These are phyloP conservation scores for Oemleria cerasiformis DNA, from an alignment of 306 rosid species.

Conservation along the genomic window DNA sequence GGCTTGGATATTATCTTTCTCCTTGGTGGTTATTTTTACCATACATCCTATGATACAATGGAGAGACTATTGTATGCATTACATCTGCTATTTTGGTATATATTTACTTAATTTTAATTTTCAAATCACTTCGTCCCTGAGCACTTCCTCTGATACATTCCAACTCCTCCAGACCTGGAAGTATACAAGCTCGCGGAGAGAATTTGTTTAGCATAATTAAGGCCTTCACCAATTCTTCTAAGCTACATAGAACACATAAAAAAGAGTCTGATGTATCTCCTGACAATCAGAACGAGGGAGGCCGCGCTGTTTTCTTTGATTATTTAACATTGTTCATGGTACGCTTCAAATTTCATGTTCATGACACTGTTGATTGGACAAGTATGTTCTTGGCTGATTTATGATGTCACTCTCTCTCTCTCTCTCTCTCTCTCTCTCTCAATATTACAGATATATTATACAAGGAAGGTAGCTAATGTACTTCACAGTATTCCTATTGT, in stretches of 20 bases:
- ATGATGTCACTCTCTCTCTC: constrained; percentile 18
- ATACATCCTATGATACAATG: constrained; percentile 91
- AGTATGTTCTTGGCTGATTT: constrained; percentile 18
- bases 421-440: constrained; percentile 17
- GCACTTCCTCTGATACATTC: constrained; percentile 43
- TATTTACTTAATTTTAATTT: constrained; percentile 38
- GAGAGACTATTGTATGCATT: constrained; percentile 86
- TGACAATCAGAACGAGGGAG: constrained; percentile 42
- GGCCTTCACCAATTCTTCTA: constrained; percentile 75
- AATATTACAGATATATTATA: constrained; percentile 69
- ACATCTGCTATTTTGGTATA: constrained; percentile 50
- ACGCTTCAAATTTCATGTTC: constrained; percentile 37
- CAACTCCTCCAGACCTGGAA: constrained; percentile 79
- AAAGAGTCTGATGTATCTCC: constrained; percentile 41
- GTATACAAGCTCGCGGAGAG: constrained; percentile 98
- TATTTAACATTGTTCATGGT: constrained; percentile 91
- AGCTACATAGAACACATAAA: constrained; percentile 51
- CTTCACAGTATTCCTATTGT: constrained; percentile 79
- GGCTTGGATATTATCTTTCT: constrained; percentile 98
- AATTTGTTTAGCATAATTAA: constrained; percentile 82
- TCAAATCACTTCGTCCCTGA: constrained; percentile 24
- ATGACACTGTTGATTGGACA: constrained; percentile 20
- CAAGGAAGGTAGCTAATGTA: constrained; percentile 68
- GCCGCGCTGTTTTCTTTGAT: constrained; percentile 87
- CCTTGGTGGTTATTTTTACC: constrained; percentile 96